These are phyloP conservation scores for Coniophora puteana DNA, from an alignment of 1,284 basidiomycete species.

Conservation along the genomic window DNA sequence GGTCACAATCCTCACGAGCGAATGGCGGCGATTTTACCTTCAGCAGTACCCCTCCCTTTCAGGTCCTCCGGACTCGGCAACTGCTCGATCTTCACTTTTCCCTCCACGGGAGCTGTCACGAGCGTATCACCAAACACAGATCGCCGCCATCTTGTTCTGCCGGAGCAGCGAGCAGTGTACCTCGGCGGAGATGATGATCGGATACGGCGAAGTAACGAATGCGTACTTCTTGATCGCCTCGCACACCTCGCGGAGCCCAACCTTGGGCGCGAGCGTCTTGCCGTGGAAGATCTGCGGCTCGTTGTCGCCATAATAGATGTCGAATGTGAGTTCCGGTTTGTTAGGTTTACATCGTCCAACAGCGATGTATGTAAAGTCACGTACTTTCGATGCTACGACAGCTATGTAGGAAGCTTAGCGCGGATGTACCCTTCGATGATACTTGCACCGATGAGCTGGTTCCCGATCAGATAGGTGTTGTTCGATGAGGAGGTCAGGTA, in stretches of 20 bases:
- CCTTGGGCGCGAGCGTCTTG: constrained; percentile 86
- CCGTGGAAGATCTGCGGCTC: constrained; percentile 90
- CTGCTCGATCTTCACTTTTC: constrained; percentile 42
- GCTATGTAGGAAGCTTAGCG: constrained; percentile 83
- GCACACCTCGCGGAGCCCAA: constrained; percentile 83
- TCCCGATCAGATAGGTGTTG: constrained; percentile 95
- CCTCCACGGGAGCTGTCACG: constrained; percentile 56
- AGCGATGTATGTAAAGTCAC: too few relatives aligned
- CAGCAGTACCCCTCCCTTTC: constrained; percentile 76
- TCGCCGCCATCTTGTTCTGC: constrained; percentile 79
- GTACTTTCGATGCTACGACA: constrained; percentile 90
- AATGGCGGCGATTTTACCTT: constrained; percentile 60
- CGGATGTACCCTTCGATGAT: constrained; percentile 97
- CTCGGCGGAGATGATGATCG: constrained; percentile 93
- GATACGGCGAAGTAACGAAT: constrained; percentile 91
- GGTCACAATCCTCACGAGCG: too few relatives aligned
- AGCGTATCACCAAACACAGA: constrained; percentile 79
- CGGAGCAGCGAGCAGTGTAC: constrained; percentile 84
- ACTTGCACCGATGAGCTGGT: constrained; percentile 90
- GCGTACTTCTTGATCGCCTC: constrained; percentile 89
- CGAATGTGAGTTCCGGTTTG: constrained; percentile 52
- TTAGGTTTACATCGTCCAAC: constrained; percentile 2
- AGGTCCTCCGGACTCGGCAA: constrained; percentile 90
- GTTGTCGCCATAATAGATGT: constrained; percentile 87
- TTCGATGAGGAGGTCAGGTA: constrained; percentile 95